phyloP scores from a whole-genome alignment of 2,329 filamentous ascomycete genomes.

The Sarocladium oryzae region DNA sequence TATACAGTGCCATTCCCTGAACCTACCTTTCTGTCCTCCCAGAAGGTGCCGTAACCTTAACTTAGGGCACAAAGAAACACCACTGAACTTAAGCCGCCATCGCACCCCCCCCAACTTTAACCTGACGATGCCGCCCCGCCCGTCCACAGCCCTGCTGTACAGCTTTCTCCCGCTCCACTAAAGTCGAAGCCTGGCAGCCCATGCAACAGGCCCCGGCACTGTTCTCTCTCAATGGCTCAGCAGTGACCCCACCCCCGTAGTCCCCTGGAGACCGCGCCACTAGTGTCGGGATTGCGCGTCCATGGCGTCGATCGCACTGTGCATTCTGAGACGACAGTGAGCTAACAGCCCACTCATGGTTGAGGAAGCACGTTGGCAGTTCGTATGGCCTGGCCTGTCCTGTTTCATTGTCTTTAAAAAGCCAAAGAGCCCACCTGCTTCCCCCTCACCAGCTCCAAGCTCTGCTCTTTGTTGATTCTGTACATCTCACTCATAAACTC shows the following conservation, averaged over 20 bases:
- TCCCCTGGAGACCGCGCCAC: slow-evolving; percentile 6
- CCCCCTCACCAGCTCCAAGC: not conserved
- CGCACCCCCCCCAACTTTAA: too few species aligned
- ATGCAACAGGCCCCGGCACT: not conserved
- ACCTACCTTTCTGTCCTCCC: too few species aligned
- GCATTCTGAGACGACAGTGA: not conserved
- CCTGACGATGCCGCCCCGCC: too few species aligned
- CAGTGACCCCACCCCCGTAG: not conserved
- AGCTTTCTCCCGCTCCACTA: not conserved
- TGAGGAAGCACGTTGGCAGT: not conserved
- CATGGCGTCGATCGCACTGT: slow-evolving; percentile 5
- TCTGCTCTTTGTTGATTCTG: not conserved
- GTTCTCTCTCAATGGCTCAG: not conserved
- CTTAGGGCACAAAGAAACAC: too few species aligned
- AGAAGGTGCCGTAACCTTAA: too few species aligned
- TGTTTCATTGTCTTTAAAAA: not conserved
- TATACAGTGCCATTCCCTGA: too few species aligned
- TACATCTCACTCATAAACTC: not conserved
- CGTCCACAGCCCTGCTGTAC: not conserved
- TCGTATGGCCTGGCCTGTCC: too few species aligned
- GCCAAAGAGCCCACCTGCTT: not conserved
- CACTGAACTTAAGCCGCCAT: too few species aligned
- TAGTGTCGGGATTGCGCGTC: slow-evolving; percentile 9
- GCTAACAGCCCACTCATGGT: not conserved
- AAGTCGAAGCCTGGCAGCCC: not conserved